Base-by-base conservation (phyloP, 2,329 filamentous ascomycete genomes). In the Paecilomyces fulvus region DNA sequence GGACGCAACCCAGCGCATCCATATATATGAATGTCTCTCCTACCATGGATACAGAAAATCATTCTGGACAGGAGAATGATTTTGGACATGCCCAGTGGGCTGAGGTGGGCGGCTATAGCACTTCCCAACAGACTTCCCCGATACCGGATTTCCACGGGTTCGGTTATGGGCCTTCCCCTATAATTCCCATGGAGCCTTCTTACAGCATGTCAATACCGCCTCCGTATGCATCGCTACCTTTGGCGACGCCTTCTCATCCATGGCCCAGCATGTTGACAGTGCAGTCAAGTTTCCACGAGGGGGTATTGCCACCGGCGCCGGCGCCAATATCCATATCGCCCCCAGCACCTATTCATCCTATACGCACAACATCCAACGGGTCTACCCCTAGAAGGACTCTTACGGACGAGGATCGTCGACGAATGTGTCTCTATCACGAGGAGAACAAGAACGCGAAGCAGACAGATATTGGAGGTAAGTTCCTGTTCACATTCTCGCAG, bases 371-470 rank as follows among this genome's bases (percentile, higher is more conserved):
- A 57, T 78, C 61, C 60, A 65, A 77, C 68, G 58, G 67, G 12
- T 75, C 86, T 51, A 89, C 87, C 51, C 88, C 89, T 3, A 82
- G 91, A 64, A 90, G 90, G 74, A 97, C 92, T 1, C 79, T 99
- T 64, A 96, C 91, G 7, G 90, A 96, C 67, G 87, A 90, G 57
- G 92, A 97, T 70, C 88, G 94, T 61, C 83, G 91, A 62, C 83
- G 85, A 49, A 99, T 99, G 92, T 99, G 94, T 73, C 83, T 90
- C 68, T 96, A 92, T 72, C 89, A 92, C 65, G 88, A 94, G 69
- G 88, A 95, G 60, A 87, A 97, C 69, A 94, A 92, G 21, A 87
- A 84, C 52, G 86, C 90, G 50, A 96, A 96, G 75, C 94, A 99
- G 76, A 94, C 91, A 17, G 92, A 97, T 68, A 99, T 99, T 74